Evolutionary conservation across 768 basidiomycete species (phyloP).

Genomic region (Piloderma croceum): DNA sequence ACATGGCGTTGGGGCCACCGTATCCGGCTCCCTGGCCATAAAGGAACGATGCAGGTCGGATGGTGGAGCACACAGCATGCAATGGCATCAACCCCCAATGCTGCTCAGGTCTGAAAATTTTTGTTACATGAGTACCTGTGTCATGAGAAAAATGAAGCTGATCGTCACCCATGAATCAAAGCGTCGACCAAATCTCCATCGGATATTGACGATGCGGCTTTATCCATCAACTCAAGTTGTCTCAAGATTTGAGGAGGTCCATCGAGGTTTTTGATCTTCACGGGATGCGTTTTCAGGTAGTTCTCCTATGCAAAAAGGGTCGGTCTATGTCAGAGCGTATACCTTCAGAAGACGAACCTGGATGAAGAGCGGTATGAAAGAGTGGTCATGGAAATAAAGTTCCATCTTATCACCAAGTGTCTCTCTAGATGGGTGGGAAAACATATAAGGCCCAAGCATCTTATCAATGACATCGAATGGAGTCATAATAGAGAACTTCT

Average conservation of each 20-base stretch:
- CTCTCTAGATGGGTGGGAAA: conserved; percentile 74
- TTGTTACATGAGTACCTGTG: background rate
- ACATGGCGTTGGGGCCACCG: conserved; percentile 58
- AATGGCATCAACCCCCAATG: conserved; percentile 95
- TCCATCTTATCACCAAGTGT: conserved; percentile 91
- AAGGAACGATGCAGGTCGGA: conserved; percentile 78
- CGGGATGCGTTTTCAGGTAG: conserved; percentile 81
- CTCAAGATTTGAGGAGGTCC: conserved; percentile 66
- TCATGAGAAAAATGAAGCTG: background rate
- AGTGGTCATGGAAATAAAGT: conserved; percentile 92
- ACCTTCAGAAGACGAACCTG: conserved; percentile 59
- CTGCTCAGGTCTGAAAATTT: conserved; percentile 33
- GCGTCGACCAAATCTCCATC: conserved; percentile 92
- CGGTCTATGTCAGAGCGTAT: background rate
- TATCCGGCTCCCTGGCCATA: conserved; percentile 71
- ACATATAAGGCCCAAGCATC: conserved; percentile 87
- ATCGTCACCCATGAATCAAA: conserved; percentile 81
- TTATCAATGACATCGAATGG: conserved; percentile 91
- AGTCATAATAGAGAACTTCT: conserved; percentile 86
- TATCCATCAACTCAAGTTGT: conserved; percentile 74
- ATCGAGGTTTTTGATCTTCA: conserved; percentile 47
- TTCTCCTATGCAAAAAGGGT: conserved; percentile 63
- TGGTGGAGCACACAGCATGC: conserved; percentile 86
- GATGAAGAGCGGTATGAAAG: conserved; percentile 91
- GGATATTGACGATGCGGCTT: conserved; percentile 88